Evolutionary conservation across 73 alveolate species (phyloP).

Genomic region (Paramecium biaurelia): DNA sequence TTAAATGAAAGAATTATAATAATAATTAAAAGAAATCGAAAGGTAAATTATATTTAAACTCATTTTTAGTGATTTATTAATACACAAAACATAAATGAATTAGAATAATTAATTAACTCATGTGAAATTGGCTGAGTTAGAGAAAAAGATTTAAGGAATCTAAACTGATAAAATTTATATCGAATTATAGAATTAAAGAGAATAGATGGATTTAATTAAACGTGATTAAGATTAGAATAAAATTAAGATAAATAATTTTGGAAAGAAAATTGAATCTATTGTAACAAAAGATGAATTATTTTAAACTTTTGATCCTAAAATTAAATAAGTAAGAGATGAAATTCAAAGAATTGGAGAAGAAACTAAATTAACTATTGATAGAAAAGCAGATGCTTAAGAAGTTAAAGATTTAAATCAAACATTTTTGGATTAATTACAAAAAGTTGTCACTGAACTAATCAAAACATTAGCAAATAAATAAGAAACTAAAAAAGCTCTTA

Average conservation of each 20-base stretch:
- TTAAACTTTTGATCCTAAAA: slow-evolving; percentile 1
- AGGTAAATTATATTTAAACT: not conserved
- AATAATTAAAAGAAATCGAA: not conserved
- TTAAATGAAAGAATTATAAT: not conserved
- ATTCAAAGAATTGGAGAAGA: not conserved
- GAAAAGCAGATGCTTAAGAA: slow-evolving; percentile 55
- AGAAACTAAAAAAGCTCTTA: slow-evolving; percentile 52
- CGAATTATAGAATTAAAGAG: not conserved
- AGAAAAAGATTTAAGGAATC: not conserved
- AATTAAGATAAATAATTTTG: not conserved
- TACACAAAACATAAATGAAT: not conserved
- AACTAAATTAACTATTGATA: slow-evolving; percentile 11
- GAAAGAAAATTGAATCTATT: not conserved
- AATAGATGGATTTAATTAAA: not conserved
- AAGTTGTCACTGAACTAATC: slow-evolving; percentile 49
- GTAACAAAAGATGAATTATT: not conserved
- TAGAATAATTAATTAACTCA: not conserved
- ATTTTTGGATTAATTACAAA: slow-evolving; percentile 39
- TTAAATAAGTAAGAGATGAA: slow-evolving; percentile 55
- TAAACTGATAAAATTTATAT: not conserved
- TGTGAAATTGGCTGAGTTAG: not conserved
- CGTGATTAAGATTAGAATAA: not conserved
- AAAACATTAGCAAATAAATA: slow-evolving; percentile 52
- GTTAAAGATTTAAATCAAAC: not conserved
- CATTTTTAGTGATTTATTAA: not conserved